Evolutionary conservation across 768 basidiomycete genomes (phyloP).

Genomic region (Naematelia encephala): DNA sequence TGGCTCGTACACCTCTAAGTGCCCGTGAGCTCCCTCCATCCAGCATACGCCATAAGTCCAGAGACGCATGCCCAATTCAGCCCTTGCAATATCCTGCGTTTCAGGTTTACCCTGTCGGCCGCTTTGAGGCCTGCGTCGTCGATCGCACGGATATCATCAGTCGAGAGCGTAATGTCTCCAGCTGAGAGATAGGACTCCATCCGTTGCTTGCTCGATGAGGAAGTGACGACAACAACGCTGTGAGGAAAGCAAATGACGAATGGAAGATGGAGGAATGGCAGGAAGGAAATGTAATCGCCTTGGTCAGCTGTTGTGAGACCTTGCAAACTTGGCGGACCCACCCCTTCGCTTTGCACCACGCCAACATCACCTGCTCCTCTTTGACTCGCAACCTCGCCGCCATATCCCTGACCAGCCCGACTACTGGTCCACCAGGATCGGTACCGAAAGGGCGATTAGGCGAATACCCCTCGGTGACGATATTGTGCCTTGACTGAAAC

Average conservation of each 20-base stretch:
- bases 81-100: neutral
- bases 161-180: constrained; percentile 21
- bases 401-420: constrained; percentile 18
- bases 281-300: no score
- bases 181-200: constrained; percentile 20
- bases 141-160: constrained; percentile 40
- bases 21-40: neutral
- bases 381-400: constrained; percentile 11
- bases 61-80: neutral
- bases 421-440: constrained; percentile 11
- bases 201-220: constrained; percentile 19
- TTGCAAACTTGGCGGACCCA: constrained; percentile 8
- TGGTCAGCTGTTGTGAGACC: neutral
- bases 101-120: neutral
- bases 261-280: neutral
- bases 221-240: constrained; percentile 25
- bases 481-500: constrained; percentile 16
- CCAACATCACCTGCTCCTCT: constrained; percentile 33
- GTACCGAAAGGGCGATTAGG: constrained; percentile 17
- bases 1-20: neutral
- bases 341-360: constrained; percentile 38
- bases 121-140: constrained; percentile 39
- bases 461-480: constrained; percentile 26
- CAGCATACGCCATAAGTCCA: neutral
- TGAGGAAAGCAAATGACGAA: constrained; percentile 2